Conservation (phyloP, 2,329 filamentous ascomycete genomes). For the Alternaria solani region DNA sequence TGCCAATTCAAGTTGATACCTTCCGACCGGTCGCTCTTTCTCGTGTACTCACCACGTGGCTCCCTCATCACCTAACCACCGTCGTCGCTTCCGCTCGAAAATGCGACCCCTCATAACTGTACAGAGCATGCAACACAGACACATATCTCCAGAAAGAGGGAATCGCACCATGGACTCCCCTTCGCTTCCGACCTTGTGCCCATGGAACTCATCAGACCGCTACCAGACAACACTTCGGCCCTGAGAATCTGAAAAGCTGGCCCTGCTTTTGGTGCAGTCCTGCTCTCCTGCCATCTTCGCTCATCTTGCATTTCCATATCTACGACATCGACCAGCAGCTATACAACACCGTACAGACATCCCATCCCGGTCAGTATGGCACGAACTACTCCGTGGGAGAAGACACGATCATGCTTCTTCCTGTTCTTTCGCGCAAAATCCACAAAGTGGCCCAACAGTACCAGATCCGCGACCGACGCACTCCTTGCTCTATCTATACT, state of each 20-base stretch:
- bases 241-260: background rate
- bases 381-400: background rate
- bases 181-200: background rate
- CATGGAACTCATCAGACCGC: slow-evolving; percentile 8
- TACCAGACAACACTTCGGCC: background rate
- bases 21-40: background rate
- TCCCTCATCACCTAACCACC: background rate
- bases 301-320: background rate
- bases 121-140: background rate
- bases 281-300: background rate
- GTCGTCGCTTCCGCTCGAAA: background rate
- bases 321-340: background rate
- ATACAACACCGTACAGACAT: background rate
- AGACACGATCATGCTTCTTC: background rate
- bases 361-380: slow-evolving; percentile 7
- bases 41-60: background rate
- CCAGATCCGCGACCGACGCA: background rate
- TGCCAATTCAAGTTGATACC: slow-evolving; percentile 23
- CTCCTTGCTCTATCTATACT: background rate
- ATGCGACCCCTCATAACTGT: background rate
- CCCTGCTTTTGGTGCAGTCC: background rate
- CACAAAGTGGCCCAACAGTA: slow-evolving; percentile 9
- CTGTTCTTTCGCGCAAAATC: slow-evolving; percentile 6
- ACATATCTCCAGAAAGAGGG: background rate
- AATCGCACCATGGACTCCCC: background rate